phyloP scores from a whole-genome alignment of 106 monocot genomes.

The Iris macrosiphon region DNA sequence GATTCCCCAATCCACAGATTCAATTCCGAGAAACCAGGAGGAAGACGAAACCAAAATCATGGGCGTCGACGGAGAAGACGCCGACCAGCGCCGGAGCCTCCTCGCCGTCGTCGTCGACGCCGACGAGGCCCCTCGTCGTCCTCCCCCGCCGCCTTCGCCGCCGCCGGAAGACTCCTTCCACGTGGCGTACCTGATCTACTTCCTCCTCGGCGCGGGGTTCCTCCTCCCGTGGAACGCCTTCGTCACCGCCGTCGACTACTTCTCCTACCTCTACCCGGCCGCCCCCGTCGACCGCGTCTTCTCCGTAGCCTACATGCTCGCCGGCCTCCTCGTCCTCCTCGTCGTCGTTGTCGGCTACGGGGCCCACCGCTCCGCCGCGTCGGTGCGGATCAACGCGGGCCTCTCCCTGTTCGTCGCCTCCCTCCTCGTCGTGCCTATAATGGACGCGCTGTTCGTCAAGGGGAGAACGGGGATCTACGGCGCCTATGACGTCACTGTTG shows the following conservation, averaged over 20 bases:
- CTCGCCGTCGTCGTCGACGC: no score
- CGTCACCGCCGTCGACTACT: constrained; percentile 97
- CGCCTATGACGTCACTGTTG: constrained; percentile 60
- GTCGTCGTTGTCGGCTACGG: constrained; percentile 42
- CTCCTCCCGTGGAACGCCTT: constrained; percentile 97
- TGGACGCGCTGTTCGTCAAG: constrained; percentile 56
- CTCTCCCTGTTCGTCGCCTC: constrained; percentile 46
- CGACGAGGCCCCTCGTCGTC: background rate
- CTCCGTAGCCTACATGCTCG: constrained; percentile 75
- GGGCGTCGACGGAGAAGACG: no score
- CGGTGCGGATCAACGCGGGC: constrained; percentile 68
- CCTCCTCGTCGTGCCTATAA: constrained; percentile 51
- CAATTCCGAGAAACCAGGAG: no score
- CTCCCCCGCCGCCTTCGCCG: background rate
- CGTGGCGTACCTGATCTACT: constrained; percentile 68
- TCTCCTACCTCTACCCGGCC: constrained; percentile 82
- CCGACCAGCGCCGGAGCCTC: no score
- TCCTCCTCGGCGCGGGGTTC: constrained; percentile 77
- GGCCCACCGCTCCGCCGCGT: constrained; percentile 41
- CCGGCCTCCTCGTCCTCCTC: constrained; percentile 55
- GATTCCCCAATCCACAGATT: no score
- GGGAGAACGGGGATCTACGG: constrained; percentile 35
- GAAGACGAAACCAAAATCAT: no score
- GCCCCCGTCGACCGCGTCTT: constrained; percentile 79
- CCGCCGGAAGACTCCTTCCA: constrained; percentile 41